phyloP scores from a whole-genome alignment of 345 rosid species.

The Adansonia digitata region DNA sequence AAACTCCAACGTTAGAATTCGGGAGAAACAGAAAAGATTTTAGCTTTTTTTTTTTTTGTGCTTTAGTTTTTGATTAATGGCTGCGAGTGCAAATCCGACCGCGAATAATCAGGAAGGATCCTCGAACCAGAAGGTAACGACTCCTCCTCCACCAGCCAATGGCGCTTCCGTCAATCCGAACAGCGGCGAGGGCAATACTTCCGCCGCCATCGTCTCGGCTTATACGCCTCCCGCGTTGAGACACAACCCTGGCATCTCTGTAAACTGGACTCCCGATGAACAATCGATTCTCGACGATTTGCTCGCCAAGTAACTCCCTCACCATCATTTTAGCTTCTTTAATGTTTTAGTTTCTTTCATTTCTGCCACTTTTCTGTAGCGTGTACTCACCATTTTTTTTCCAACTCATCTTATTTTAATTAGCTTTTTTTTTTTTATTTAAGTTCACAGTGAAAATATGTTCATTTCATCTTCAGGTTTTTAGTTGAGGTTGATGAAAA shows the following conservation, averaged over 20 bases:
- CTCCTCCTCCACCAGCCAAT: conserved; percentile 36
- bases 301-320: conserved; percentile 41
- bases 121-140: conserved; percentile 33
- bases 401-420: no score
- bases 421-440: not conserved
- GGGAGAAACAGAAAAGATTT: not conserved
- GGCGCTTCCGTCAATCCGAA: conserved; percentile 43
- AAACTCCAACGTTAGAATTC: not conserved
- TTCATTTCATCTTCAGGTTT: not conserved
- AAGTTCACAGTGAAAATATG: not conserved
- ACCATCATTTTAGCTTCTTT: not conserved
- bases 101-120: conserved; percentile 47
- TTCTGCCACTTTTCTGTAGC: not conserved
- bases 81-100: conserved; percentile 64
- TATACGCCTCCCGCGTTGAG: conserved; percentile 48
- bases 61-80: conserved; percentile 27
- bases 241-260: conserved; percentile 65
- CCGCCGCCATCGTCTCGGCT: conserved; percentile 1
- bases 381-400: not conserved
- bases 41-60: not conserved
- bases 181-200: conserved; percentile 29
- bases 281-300: conserved; percentile 68
- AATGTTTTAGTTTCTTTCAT: not conserved
- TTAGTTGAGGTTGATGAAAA: not conserved
- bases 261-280: conserved; percentile 65